Evolutionary conservation across 805 yeast genomes (phyloP).

Genomic region (Cyberlindnera mississippiensis): DNA sequence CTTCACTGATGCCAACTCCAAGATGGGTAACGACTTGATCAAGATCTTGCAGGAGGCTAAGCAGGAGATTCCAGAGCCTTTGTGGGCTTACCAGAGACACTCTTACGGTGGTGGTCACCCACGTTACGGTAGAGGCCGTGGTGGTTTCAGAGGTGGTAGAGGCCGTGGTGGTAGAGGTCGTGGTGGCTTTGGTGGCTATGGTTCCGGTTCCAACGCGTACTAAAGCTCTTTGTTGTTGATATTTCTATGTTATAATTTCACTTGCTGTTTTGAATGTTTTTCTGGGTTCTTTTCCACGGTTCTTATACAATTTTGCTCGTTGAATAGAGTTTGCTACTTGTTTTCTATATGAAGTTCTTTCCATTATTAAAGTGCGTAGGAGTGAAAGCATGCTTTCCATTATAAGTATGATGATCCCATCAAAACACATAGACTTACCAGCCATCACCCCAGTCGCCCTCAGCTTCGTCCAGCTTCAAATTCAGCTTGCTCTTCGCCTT

Average conservation of each 20-base stretch:
- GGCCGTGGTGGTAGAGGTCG: conserved; percentile 25
- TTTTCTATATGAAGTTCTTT: background rate
- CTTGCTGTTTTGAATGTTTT: too few relatives aligned
- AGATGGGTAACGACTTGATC: conserved; percentile 86
- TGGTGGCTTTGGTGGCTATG: conserved; percentile 17
- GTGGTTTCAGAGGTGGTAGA: conserved; percentile 36
- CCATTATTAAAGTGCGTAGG: too few relatives aligned
- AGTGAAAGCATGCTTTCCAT: too few relatives aligned
- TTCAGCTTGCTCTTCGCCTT: conserved; percentile 31
- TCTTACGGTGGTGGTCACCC: conserved; percentile 61
- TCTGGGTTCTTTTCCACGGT: too few relatives aligned
- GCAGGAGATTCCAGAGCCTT: conserved; percentile 79
- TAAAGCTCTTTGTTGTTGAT: too few relatives aligned
- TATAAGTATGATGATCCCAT: too few relatives aligned
- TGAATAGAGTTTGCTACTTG: background rate
- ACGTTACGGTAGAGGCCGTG: conserved; percentile 38
- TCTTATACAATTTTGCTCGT: background rate
- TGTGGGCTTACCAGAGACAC: conserved; percentile 72
- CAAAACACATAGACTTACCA: conserved; percentile 30
- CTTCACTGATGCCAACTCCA: conserved; percentile 83
- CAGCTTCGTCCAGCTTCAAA: conserved; percentile 30
- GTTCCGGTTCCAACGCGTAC: conserved; percentile 4
- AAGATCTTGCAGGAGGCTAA: conserved; percentile 93
- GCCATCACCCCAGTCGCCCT: conserved; percentile 43
- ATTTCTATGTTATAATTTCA: too few relatives aligned